Evolutionary conservation across 768 basidiomycete genomes (phyloP).

Genomic region (Hericium rajendrae): DNA sequence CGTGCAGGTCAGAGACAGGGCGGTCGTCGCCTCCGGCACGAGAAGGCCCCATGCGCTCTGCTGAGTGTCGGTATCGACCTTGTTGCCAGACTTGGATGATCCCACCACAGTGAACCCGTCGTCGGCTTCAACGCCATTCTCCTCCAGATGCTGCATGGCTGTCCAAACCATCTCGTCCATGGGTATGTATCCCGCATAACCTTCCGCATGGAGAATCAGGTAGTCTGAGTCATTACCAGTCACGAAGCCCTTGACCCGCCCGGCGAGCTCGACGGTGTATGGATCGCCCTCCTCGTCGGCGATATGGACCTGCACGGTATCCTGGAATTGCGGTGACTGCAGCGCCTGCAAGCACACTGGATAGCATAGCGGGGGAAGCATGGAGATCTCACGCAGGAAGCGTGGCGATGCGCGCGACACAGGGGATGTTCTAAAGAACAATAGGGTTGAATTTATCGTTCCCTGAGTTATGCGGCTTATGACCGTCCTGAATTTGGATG

Average conservation of each 20-base stretch:
- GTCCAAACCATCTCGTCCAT: conserved; percentile 69
- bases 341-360: conserved; percentile 50
- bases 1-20: conserved; percentile 42
- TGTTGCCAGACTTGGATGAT: conserved; percentile 43
- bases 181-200: conserved; percentile 71
- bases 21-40: conserved; percentile 35
- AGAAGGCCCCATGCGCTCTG: conserved; percentile 29
- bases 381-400: conserved; percentile 64
- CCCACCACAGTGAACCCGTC: conserved; percentile 52
- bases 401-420: conserved; percentile 51
- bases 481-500: conserved; percentile 64
- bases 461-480: conserved; percentile 48
- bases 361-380: conserved; percentile 62
- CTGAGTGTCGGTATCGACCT: conserved; percentile 13
- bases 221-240: conserved; percentile 79
- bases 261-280: conserved; percentile 77
- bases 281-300: conserved; percentile 81
- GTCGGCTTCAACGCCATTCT: conserved; percentile 26
- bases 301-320: conserved; percentile 46
- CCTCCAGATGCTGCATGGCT: conserved; percentile 16
- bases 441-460: conserved; percentile 47
- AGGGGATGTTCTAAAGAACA: conserved; percentile 77
- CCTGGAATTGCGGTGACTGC: conserved; percentile 16
- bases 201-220: conserved; percentile 64
- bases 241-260: conserved; percentile 62